Base-by-base conservation (phyloP, 140 eudicot genomes). In the Senecio squalidus region DNA sequence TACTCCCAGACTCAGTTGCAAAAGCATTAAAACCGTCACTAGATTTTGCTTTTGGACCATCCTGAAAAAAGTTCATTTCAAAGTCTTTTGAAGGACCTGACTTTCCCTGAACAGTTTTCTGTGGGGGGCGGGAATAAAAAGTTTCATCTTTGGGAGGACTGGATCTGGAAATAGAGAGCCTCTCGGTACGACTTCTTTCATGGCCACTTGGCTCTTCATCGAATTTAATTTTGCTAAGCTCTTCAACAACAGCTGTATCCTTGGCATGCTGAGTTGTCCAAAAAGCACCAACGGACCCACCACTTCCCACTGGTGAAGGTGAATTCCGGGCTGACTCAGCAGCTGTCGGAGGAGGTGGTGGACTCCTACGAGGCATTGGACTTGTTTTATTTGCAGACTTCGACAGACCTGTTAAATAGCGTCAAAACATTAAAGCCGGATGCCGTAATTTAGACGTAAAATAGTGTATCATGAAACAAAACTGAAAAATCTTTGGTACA, bases 311-410 rank as follows among this genome's bases (percentile, higher is more conserved):
- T 1, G 73, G 44, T 43, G 80, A 70, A n/a, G 82, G 41, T 36
- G 41, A 9, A 36, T 36, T 36, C 1, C 41, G 41, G 41, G 41
- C 49, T 16, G 83, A 62, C 56, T 80, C 85, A 15, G 68, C 69
- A 58, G 73, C 27, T 36, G 74, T 59, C 5, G 97, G 91, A 58
- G 94, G 89, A 24, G 97, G 88, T 20, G 97, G 97, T 40, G 97
- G 95, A 62, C 94, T 82, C 70, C 97, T 78, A n/a, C 94, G 83
- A 74, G 95, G 94, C 81, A 74, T 58, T 6, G 83, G 94, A 69
- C 78, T 72, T 71, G 81, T 29, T 74, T 82, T 85, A 68, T 55
- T 67, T 40, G 68, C 80, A 34, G 83, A 67, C 64, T 70, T 89
- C 22, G 83, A 25, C 53, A 45, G 58, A 62, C 89, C 92, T 85